Evolutionary conservation across 2,329 filamentous ascomycete species (phyloP).

Genomic region (Sclerotinia trifoliorum): DNA sequence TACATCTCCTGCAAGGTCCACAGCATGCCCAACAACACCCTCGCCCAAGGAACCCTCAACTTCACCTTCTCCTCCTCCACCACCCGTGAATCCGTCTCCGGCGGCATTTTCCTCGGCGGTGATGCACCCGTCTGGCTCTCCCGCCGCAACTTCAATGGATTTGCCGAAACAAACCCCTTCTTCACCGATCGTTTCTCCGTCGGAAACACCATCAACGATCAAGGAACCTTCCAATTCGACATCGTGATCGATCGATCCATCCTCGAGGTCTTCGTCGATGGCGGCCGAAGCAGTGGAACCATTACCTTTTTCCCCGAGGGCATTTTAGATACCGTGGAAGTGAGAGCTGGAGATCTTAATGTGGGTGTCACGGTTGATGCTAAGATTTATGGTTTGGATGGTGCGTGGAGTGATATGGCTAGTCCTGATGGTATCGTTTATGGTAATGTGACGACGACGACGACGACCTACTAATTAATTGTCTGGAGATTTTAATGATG

Average conservation of each 20-base stretch:
- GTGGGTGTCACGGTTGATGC: constrained; percentile 34
- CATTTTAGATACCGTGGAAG: constrained; percentile 37
- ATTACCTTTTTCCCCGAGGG: constrained; percentile 51
- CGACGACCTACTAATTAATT: no score
- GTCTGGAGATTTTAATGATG: background rate
- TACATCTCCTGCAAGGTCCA: constrained; percentile 56
- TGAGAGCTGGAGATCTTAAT: constrained; percentile 34
- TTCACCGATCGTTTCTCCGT: constrained; percentile 55
- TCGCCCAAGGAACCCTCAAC: constrained; percentile 44
- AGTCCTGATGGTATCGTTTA: constrained; percentile 30
- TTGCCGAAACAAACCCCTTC: constrained; percentile 46
- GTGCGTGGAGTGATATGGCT: constrained; percentile 39
- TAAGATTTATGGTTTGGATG: constrained; percentile 43
- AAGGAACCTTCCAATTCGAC: constrained; percentile 42
- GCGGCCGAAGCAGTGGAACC: constrained; percentile 50
- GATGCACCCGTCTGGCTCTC: constrained; percentile 53
- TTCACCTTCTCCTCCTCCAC: constrained; percentile 53
- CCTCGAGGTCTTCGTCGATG: constrained; percentile 55
- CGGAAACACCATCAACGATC: constrained; percentile 27
- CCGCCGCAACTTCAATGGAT: constrained; percentile 49
- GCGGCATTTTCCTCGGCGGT: constrained; percentile 50
- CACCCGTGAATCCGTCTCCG: constrained; percentile 49
- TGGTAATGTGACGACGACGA: constrained; percentile 31
- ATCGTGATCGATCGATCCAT: constrained; percentile 55
- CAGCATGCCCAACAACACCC: constrained; percentile 37